Conservation (phyloP, 805 yeast species). For the Alloascoidea hylecoeti region DNA sequence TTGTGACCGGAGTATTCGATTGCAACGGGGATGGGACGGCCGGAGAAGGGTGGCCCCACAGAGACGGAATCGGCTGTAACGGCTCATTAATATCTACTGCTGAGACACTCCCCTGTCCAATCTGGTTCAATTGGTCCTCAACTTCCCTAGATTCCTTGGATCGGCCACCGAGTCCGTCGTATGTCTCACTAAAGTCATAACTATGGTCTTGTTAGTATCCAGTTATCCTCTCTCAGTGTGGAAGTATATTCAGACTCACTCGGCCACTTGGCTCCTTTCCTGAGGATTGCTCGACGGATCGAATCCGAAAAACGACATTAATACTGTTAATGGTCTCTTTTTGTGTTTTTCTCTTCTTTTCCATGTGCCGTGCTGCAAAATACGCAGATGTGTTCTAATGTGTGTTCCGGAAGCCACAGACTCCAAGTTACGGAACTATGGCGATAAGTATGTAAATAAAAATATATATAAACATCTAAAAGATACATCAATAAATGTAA, state of each 20-base stretch:
- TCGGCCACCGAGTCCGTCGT: constrained; percentile 62
- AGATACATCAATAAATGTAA: no score
- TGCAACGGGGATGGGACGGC: constrained; percentile 8
- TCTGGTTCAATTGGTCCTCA: constrained; percentile 50
- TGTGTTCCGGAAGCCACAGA: no score
- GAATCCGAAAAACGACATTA: constrained; percentile 65
- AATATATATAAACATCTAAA: no score
- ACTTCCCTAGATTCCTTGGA: constrained; percentile 62
- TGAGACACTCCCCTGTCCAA: constrained; percentile 44
- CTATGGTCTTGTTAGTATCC: no score
- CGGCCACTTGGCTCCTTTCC: constrained; percentile 6
- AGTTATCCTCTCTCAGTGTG: constrained; percentile 13
- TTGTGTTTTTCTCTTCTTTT: no score
- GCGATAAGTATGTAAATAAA: no score
- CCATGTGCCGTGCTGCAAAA: no score
- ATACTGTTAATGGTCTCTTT: no score
- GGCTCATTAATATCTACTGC: constrained; percentile 20
- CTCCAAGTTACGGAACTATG: no score
- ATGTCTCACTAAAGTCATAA: constrained; percentile 73
- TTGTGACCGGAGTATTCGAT: constrained; percentile 11
- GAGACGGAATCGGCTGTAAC: constrained; percentile 56
- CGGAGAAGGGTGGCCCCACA: constrained; percentile 38
- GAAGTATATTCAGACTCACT: constrained; percentile 4
- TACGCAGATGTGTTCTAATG: no score
- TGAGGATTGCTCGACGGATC: constrained; percentile 26